Percentiles rank a stretch among this genome's conserved stretches.
phyloP scores from a whole-genome alignment of 768 basidiomycete genomes.

The Multifurca ochricompacta region DNA sequence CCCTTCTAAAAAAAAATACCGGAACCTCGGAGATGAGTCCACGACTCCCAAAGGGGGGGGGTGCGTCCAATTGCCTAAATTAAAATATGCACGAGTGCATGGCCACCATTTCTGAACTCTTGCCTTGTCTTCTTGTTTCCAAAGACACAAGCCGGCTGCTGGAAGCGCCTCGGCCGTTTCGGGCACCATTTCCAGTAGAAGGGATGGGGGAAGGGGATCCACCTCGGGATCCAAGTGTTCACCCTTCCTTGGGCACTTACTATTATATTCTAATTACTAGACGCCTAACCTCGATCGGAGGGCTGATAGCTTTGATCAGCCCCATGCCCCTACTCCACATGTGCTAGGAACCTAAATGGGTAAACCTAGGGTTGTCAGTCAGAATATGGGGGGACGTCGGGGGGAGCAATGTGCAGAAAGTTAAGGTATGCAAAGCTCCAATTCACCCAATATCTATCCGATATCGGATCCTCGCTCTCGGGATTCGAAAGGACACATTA shows the following conservation, averaged over 20 bases:
- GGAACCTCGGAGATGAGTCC: conserved; percentile 15
- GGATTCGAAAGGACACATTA: not conserved
- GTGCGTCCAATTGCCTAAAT: conserved; percentile 9
- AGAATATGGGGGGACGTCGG: conserved; percentile 12
- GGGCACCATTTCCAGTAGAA: not conserved
- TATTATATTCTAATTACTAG: too few relatives aligned
- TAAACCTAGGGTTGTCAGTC: not conserved
- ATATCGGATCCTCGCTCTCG: conserved; percentile 12
- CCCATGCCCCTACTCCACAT: conserved; percentile 1
- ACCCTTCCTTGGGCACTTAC: not conserved
- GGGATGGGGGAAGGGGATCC: too few relatives aligned
- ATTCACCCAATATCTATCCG: conserved; percentile 7
- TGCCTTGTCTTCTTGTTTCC: not conserved
- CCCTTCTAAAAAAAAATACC: conserved; percentile 1
- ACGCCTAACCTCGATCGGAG: conserved; percentile 11
- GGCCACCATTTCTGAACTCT: not conserved
- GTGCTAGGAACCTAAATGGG: conserved; percentile 2
- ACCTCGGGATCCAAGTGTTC: not conserved
- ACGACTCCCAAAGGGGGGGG: not conserved
- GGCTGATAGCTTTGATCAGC: conserved; percentile 9
- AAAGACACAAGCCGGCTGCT: not conserved
- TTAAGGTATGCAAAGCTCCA: conserved; percentile 8
- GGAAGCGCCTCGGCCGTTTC: conserved; percentile 15
- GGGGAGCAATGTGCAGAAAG: not conserved
- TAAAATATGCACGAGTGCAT: conserved; percentile 6